Percentiles rank a stretch among this genome's conserved stretches.
Evolutionary conservation across 2,329 filamentous ascomycete genomes (phyloP).

Genomic region (Massarina eburnea): DNA sequence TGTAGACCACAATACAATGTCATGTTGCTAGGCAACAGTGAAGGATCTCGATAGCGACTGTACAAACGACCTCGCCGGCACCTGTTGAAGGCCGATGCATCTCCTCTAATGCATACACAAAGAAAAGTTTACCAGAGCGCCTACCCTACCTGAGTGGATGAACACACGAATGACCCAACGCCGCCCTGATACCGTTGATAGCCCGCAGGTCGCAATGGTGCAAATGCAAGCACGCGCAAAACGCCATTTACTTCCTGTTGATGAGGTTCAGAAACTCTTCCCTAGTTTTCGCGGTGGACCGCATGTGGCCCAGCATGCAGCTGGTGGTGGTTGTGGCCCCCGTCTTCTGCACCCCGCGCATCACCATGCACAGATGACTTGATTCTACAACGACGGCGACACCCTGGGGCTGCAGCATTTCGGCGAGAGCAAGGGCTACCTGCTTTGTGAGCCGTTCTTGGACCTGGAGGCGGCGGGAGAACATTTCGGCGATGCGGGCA

Average conservation of each 20-base stretch:
- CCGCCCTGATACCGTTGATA: slow-evolving; percentile 5
- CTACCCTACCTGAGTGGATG: slow-evolving; percentile 32
- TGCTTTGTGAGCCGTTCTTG: slow-evolving; percentile 96
- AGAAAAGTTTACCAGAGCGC: slow-evolving; percentile 6
- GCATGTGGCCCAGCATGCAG: slow-evolving; percentile 96
- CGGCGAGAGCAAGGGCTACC: slow-evolving; percentile 88
- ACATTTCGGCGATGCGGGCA: slow-evolving; percentile 96
- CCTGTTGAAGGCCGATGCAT: slow-evolving; percentile 37
- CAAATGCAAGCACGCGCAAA: background rate
- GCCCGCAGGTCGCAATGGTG: background rate
- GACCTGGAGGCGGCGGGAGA: slow-evolving; percentile 87
- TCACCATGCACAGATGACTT: slow-evolving; percentile 96
- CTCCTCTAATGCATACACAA: slow-evolving; percentile 15
- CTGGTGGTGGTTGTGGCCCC: slow-evolving; percentile 86
- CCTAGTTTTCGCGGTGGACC: slow-evolving; percentile 86
- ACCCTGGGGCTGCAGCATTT: slow-evolving; percentile 89
- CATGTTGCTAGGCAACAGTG: background rate
- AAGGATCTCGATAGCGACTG: background rate
- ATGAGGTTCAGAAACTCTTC: slow-evolving; percentile 89
- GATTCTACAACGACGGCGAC: slow-evolving; percentile 98
- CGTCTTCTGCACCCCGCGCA: slow-evolving; percentile 96
- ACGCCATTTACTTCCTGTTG: slow-evolving; percentile 28
- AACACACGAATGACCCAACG: slow-evolving; percentile 29
- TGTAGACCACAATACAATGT: background rate
- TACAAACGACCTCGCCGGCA: slow-evolving; percentile 8